Evolutionary conservation across 1,284 basidiomycete genomes (phyloP).

Genomic region (Marasmius fiardii): DNA sequence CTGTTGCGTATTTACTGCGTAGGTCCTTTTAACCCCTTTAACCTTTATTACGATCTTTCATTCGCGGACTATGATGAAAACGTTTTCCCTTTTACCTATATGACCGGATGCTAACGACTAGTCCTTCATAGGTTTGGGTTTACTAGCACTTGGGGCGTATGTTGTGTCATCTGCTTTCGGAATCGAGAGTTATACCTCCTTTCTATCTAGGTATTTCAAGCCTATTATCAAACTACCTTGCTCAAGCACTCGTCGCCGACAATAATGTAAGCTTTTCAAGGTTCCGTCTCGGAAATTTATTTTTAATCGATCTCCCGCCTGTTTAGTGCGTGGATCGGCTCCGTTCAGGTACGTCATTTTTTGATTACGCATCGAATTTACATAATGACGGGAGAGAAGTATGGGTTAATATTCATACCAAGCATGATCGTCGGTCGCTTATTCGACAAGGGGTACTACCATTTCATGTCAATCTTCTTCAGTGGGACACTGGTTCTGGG

Average conservation of each 20-base stretch:
- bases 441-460: slow-evolving; percentile 59
- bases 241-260: slow-evolving; percentile 41
- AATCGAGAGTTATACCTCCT: neutral
- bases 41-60: neutral
- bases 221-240: slow-evolving; percentile 44
- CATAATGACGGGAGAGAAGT: slow-evolving; percentile 18
- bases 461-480: slow-evolving; percentile 38
- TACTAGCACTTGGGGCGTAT: slow-evolving; percentile 3
- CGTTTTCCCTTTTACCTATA: too few relatives aligned
- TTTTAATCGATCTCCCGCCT: neutral
- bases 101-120: neutral
- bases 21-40: neutral
- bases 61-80: neutral
- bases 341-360: slow-evolving; percentile 47
- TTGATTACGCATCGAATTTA: neutral
- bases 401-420: slow-evolving; percentile 39
- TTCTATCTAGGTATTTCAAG: slow-evolving; percentile 33
- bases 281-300: neutral
- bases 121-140: neutral
- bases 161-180: neutral
- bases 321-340: slow-evolving; percentile 70
- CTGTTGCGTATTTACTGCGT: neutral
- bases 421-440: slow-evolving; percentile 43
- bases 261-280: slow-evolving; percentile 46
- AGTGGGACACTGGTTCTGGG: slow-evolving; percentile 44